Percentiles rank a stretch among this genome's conserved stretches.
Conservation (phyloP, 2,329 filamentous ascomycete species). For the Aspergillus chevalieri region DNA sequence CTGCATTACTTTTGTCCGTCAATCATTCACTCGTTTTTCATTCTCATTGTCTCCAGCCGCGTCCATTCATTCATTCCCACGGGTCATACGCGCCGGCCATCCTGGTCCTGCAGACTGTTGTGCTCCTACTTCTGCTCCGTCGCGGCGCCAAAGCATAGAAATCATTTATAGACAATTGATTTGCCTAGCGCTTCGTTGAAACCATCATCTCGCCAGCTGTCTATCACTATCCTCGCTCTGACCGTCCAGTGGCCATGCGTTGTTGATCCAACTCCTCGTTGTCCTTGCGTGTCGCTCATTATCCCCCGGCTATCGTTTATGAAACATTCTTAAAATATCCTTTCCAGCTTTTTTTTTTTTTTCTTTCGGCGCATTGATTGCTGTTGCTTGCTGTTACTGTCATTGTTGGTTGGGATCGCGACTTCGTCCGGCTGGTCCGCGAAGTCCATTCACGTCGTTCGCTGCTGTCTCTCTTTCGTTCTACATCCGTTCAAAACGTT, state of each 20-base stretch:
- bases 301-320: background rate
- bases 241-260: background rate
- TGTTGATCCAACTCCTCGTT: background rate
- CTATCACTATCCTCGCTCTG: background rate
- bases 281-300: background rate
- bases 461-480: conserved; percentile 7
- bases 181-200: background rate
- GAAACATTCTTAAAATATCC: background rate
- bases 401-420: conserved; percentile 9
- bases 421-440: conserved; percentile 32
- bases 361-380: conserved; percentile 1
- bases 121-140: too few relatives aligned
- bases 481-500: background rate
- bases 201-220: background rate
- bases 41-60: background rate
- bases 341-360: background rate
- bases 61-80: too few relatives aligned
- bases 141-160: too few relatives aligned
- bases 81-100: too few relatives aligned
- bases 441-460: conserved; percentile 15
- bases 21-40: conserved; percentile 2
- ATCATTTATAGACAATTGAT: too few relatives aligned
- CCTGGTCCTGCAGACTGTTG: too few relatives aligned
- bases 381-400: background rate
- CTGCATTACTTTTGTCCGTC: background rate